These are phyloP conservation scores for Lactarius trivialis DNA, from an alignment of 768 basidiomycete species.

Conservation along the genomic window DNA sequence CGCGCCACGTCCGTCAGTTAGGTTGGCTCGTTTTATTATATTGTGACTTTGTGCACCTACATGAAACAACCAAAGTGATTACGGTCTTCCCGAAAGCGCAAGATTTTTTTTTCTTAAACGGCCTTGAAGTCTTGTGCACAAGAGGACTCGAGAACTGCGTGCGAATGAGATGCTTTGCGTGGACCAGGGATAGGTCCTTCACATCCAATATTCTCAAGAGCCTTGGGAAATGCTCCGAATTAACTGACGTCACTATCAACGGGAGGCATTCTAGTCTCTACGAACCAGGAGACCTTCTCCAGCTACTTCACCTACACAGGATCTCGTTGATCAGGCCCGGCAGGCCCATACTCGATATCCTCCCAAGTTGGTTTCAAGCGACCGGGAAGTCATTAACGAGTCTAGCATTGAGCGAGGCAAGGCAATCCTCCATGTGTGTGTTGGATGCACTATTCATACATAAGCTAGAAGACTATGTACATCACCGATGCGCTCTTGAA, in stretches of 20 bases:
- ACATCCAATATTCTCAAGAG: constrained; percentile 51
- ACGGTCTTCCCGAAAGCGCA: constrained; percentile 63
- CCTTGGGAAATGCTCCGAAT: constrained; percentile 35
- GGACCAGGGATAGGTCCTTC: constrained; percentile 77
- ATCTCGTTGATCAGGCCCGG: constrained; percentile 76
- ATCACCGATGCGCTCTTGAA: constrained; percentile 54
- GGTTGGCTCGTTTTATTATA: constrained; percentile 36
- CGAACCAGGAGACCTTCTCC: constrained; percentile 43
- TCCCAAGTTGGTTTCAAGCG: constrained; percentile 45
- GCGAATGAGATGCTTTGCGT: constrained; percentile 57
- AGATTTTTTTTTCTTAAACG: constrained; percentile 27
- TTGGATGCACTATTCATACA: neutral
- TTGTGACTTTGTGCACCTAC: neutral
- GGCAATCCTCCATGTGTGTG: constrained; percentile 9
- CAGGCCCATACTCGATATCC: constrained; percentile 39
- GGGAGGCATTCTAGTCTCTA: constrained; percentile 52
- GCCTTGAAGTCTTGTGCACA: constrained; percentile 37
- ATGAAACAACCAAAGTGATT: constrained; percentile 43
- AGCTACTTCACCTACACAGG: constrained; percentile 46
- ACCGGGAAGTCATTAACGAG: constrained; percentile 44
- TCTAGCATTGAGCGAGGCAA: constrained; percentile 62
- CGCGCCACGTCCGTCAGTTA: constrained; percentile 48
- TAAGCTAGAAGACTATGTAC: constrained; percentile 44
- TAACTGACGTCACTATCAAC: constrained; percentile 65
- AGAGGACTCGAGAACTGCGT: constrained; percentile 53